Conservation (phyloP, 1,284 basidiomycete species). For the Leccinum pachyderme region DNA sequence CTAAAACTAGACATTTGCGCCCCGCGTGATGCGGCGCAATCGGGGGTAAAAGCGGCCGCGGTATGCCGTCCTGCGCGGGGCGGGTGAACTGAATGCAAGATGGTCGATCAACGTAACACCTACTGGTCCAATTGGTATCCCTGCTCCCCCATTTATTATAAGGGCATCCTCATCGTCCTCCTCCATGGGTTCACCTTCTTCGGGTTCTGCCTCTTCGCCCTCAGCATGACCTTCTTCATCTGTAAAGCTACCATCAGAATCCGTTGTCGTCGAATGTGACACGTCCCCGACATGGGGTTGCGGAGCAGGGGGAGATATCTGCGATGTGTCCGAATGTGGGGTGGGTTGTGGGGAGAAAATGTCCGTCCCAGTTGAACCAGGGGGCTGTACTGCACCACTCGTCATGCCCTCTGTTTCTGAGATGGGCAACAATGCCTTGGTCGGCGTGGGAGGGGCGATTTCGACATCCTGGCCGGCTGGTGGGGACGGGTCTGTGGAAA, state of each 20-base stretch:
- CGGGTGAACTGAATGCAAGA: conserved; percentile 4
- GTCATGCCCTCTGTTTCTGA: conserved; percentile 52
- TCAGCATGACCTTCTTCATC: conserved; percentile 46
- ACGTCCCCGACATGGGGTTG: conserved; percentile 31
- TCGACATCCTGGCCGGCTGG: conserved; percentile 36
- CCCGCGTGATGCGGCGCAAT: conserved; percentile 73
- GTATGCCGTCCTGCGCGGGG: conserved; percentile 71
- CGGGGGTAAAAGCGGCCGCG: conserved; percentile 80
- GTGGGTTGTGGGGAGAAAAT: conserved; percentile 32
- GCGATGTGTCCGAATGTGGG: conserved; percentile 26
- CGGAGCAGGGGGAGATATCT: conserved; percentile 14
- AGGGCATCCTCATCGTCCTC: conserved; percentile 78
- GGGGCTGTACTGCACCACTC: conserved; percentile 54
- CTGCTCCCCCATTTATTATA: conserved; percentile 78
- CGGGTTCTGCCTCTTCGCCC: conserved; percentile 38
- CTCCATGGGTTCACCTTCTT: conserved; percentile 52
- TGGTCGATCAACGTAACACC: conserved; percentile 29
- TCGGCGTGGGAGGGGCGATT: conserved; percentile 43
- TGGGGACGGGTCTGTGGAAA: conserved; percentile 23
- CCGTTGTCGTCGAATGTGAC: conserved; percentile 32
- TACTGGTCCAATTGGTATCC: conserved; percentile 78
- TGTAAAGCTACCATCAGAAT: conserved; percentile 46
- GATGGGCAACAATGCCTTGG: conserved; percentile 43
- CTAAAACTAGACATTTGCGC: conserved; percentile 90
- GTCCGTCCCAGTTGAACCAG: conserved; percentile 48